phyloP scores from a whole-genome alignment of 148 eudicot genomes.

The Fagopyrum esculentum region DNA sequence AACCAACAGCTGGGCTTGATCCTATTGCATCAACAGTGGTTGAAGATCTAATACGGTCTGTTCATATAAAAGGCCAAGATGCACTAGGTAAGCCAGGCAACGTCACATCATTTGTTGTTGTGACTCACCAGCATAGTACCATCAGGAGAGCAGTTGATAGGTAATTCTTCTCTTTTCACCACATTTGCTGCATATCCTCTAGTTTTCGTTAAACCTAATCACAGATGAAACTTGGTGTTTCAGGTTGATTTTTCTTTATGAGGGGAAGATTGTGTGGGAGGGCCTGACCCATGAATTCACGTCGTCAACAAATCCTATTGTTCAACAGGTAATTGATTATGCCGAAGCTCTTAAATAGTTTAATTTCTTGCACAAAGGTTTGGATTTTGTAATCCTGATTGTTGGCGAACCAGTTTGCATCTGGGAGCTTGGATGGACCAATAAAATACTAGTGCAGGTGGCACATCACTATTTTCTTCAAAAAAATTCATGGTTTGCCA shows the following conservation, averaged over 20 bases:
- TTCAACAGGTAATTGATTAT: slow-evolving; percentile 55
- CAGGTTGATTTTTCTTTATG: slow-evolving; percentile 73
- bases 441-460: slow-evolving; percentile 45
- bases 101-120: slow-evolving; percentile 77
- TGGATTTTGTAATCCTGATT: slow-evolving; percentile 6
- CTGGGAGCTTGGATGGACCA: slow-evolving; percentile 93
- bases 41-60: slow-evolving; percentile 97
- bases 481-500: not conserved
- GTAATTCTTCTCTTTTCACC: slow-evolving; percentile 25
- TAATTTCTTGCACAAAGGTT: not conserved
- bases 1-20: slow-evolving; percentile 98
- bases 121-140: slow-evolving; percentile 96
- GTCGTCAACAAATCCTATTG: slow-evolving; percentile 78
- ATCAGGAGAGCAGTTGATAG: slow-evolving; percentile 92
- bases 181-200: not conserved
- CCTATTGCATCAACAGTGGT: slow-evolving; percentile 98
- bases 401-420: slow-evolving; percentile 55
- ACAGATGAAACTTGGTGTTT: slow-evolving; percentile 18
- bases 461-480: not conserved
- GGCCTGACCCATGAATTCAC: slow-evolving; percentile 90
- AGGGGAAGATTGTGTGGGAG: slow-evolving; percentile 88
- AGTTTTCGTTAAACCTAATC: not conserved
- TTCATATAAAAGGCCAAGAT: slow-evolving; percentile 73
- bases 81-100: slow-evolving; percentile 72
- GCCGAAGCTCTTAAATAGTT: not conserved